phyloP scores from a whole-genome alignment of 345 rosid species.

The Sapria himalayana region DNA sequence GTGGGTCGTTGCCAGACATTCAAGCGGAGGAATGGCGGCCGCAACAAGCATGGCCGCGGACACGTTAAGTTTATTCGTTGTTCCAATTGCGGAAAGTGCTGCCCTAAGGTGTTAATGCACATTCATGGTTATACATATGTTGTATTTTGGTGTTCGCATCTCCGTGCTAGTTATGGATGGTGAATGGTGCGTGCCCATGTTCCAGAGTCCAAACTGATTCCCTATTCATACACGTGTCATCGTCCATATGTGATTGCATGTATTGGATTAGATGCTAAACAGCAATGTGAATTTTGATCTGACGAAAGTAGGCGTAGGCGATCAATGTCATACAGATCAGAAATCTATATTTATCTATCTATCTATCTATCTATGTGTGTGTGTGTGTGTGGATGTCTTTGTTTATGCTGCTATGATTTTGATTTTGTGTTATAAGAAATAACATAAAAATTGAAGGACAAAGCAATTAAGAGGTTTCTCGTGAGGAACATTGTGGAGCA shows the following conservation, averaged over 20 bases:
- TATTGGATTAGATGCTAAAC: too few species aligned
- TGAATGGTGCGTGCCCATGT: too few species aligned
- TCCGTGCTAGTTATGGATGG: too few species aligned
- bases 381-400: background rate
- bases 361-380: background rate
- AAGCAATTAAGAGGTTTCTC: slow-evolving; percentile 66
- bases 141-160: background rate
- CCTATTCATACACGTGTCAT: too few species aligned
- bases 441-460: too few species aligned
- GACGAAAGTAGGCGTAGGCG: too few species aligned
- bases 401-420: background rate
- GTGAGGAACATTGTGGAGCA: slow-evolving; percentile 90
- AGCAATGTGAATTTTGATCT: too few species aligned
- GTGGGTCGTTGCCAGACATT: too few species aligned
- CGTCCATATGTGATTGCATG: too few species aligned
- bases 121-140: background rate
- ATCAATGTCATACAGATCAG: too few species aligned
- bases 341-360: too few species aligned
- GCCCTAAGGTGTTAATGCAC: slow-evolving; percentile 40
- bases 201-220: too few species aligned
- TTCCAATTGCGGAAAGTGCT: slow-evolving; percentile 91
- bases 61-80: slow-evolving; percentile 79
- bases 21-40: slow-evolving; percentile 88
- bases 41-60: slow-evolving; percentile 92
- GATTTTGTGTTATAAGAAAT: background rate